phyloP scores from a whole-genome alignment of 2,329 filamentous ascomycete genomes.

The Venturia asperata region DNA sequence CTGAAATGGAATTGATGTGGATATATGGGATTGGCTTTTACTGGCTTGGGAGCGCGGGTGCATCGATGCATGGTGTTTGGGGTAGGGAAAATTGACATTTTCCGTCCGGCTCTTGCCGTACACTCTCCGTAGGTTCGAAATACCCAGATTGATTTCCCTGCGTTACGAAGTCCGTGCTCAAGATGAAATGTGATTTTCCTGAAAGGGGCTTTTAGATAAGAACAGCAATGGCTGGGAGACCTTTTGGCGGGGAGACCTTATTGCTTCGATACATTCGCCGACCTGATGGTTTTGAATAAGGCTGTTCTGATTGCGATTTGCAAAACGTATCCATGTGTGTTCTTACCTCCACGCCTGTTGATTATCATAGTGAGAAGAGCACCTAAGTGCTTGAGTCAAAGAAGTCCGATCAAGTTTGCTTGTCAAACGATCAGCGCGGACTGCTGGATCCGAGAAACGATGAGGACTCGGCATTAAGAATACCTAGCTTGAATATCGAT shows the following conservation, averaged over 20 bases:
- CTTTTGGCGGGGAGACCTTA: background rate
- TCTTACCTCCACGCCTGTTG: too few relatives aligned
- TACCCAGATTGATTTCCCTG: background rate
- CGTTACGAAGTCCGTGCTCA: background rate
- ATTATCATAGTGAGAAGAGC: too few relatives aligned
- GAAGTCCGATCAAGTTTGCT: too few relatives aligned
- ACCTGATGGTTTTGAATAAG: background rate
- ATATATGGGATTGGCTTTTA: constrained; percentile 7
- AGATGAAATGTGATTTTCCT: background rate
- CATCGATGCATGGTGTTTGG: constrained; percentile 12
- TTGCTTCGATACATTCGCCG: too few relatives aligned
- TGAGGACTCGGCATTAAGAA: too few relatives aligned
- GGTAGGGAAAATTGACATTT: background rate
- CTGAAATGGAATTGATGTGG: background rate
- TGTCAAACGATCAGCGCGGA: too few relatives aligned
- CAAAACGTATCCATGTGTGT: too few relatives aligned
- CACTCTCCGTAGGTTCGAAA: background rate
- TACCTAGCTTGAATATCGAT: too few relatives aligned
- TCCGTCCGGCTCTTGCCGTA: background rate
- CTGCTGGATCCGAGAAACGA: too few relatives aligned
- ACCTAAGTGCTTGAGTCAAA: too few relatives aligned
- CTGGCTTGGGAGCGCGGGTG: constrained; percentile 7
- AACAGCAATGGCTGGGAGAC: background rate
- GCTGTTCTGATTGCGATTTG: background rate
- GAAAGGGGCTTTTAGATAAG: background rate